Evolutionary conservation across 2,329 filamentous ascomycete species (phyloP), one percentile per base, ranked within the genome.

Genomic region (Colletotrichum magnum): DNA sequence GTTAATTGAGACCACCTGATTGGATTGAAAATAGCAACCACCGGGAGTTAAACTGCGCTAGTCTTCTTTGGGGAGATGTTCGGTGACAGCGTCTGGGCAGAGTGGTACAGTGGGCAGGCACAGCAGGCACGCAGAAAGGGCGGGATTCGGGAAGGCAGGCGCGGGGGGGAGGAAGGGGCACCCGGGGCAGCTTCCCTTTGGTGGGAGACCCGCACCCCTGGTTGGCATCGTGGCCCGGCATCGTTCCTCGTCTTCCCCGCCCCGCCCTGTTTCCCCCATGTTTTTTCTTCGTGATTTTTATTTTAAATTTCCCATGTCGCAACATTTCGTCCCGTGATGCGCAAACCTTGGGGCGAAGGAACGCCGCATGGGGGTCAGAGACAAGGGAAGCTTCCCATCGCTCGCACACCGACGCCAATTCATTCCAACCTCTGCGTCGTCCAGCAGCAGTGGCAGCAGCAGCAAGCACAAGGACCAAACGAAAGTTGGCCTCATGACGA

Each of bases 271-370:
- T 48, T 61, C 56, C 62, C 62, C 62, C 62, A 69, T 61, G 51
- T 57, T 67, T 58, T 68, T 41, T 28, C 45, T 18, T 16, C n/a
- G 18, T 45, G 32, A 32, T 47, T 58, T 58, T 47, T 50, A 60
- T 60, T 53, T 39, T 39, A 47, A 26, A 52, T 69, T 69, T 66
- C 66, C 56, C 62, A 60, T 66, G 56, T 57, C 56, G 66, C 26
- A 39, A 66, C 62, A 66, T 56, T 61, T 66, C 67, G 51, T 67
- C 67, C 57, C 62, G 51, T 69, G 50, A 52, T 57, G 56, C 26
- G n/a, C 32, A 45, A 56, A 61, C 45, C 52, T 50, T 54, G 39
- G 50, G 50, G 48, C 24, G 51, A 36, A 36, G 32, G 32, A 36
- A 36, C 32, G 32, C 32, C 32, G 41, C 51, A 64, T 32, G 66